Evolutionary conservation across 768 basidiomycete genomes (phyloP).

Genomic region (Pulveroboletus sp.): DNA sequence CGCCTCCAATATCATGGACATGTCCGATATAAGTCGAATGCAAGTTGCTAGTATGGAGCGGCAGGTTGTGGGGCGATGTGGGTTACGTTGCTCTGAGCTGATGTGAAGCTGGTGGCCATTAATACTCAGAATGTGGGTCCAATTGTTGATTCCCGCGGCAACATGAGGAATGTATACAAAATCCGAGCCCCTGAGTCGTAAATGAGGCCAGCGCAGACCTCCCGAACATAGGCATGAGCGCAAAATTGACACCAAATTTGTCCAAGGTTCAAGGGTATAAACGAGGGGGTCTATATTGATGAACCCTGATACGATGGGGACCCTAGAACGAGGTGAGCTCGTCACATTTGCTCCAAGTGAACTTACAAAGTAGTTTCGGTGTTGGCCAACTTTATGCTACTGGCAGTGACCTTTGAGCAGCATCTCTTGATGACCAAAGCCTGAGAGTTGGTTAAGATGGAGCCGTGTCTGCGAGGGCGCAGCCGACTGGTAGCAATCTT

Average conservation of each 20-base stretch:
- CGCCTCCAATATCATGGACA: constrained; percentile 17
- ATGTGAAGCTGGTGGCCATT: background rate
- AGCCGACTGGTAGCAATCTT: background rate
- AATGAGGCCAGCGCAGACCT: constrained; percentile 2
- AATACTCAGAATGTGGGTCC: constrained; percentile 1
- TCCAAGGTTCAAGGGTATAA: background rate
- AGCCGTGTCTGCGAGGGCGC: too few species aligned
- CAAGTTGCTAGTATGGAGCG: background rate
- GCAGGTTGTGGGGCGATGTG: background rate
- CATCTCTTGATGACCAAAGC: background rate
- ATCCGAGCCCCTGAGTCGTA: too few species aligned
- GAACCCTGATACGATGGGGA: constrained; percentile 20
- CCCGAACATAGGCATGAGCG: constrained; percentile 20
- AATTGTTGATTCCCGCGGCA: too few species aligned
- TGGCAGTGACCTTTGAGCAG: background rate
- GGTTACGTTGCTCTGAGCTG: background rate
- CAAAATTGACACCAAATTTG: constrained; percentile 16
- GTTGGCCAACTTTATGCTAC: background rate
- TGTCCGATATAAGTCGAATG: background rate
- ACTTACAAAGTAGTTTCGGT: background rate
- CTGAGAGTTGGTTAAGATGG: too few species aligned
- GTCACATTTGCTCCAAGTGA: background rate
- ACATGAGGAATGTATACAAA: too few species aligned
- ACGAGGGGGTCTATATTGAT: background rate
- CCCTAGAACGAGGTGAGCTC: background rate